Evolutionary conservation across 352 stramenopile genomes (phyloP), one percentile per base, ranked within the genome.

Genomic region (Phytophthora nicotianae): DNA sequence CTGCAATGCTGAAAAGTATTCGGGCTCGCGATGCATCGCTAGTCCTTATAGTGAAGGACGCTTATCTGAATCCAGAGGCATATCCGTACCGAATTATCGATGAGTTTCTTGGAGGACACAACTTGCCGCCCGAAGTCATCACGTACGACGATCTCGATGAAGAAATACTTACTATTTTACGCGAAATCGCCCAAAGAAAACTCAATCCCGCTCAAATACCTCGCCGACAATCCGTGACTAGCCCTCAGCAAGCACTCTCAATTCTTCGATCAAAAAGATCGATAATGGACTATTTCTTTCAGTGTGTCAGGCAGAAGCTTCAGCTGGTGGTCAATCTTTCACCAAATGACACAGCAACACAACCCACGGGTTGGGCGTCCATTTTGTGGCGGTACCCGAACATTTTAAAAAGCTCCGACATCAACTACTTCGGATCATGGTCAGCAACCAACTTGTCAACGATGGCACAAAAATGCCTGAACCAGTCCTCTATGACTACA

Each of bases 11-110:
- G 0, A 56, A 65, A 23, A 81, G 70, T 11, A 62, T 88, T n/a
- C 62, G 62, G 1, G 47, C 68, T 9, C 64, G 37, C 0, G 76
- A 89, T 23, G 48, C 81, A 4, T 41, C 66, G 0, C 23, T 81
- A 2, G 78, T 94, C 13, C 67, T 92, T 13, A 71, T 92, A 20
- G 50, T 92, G 19, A 87, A 92, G 35, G 79, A 90, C 45, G 19
- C 41, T 5, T 60, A 59, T 20, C 52, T 88, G 9, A 43, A 65
- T 16, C 32, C 68, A 21, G 35, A 59, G 2, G 52, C 57, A 0
- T 75, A 77, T 47, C 20, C 37, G 14, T 88, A 89, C 20, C 75
- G 62, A 8, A 51, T 65, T 11, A 32, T 91, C 13, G 77, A 88
- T 58, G 61, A 66, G 17, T 81, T 86, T 45, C 55, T 91, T 4